These are phyloP conservation scores for Austroboletus novae-zelandiae DNA, from an alignment of 1,284 basidiomycete species.

Conservation along the genomic window DNA sequence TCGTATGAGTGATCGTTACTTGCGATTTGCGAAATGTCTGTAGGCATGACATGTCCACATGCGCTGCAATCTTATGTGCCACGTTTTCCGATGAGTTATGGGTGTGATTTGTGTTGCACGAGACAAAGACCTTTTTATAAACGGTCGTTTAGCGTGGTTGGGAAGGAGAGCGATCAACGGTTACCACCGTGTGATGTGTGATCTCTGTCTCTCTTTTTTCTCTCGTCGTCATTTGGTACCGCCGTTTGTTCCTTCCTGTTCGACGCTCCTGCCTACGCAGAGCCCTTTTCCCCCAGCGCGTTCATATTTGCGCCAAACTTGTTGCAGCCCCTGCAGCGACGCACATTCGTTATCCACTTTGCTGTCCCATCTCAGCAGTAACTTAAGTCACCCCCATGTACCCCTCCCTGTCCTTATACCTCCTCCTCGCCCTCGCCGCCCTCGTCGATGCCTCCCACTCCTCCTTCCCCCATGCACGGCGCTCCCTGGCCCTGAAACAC, in stretches of 20 bases:
- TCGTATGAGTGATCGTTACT: background rate
- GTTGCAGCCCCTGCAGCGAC: constrained; percentile 8
- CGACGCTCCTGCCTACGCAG: constrained; percentile 9
- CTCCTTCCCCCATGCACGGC: constrained; percentile 42
- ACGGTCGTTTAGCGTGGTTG: background rate
- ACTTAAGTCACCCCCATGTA: constrained; percentile 23
- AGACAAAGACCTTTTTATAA: too few species aligned
- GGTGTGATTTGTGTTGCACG: too few species aligned
- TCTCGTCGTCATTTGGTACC: background rate
- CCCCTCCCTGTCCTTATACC: constrained; percentile 19
- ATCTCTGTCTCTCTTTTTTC: background rate
- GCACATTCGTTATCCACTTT: constrained; percentile 25
- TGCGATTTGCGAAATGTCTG: constrained; percentile 4
- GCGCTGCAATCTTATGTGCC: background rate
- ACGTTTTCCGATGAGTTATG: background rate
- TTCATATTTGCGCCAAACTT: background rate
- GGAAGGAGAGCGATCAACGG: background rate
- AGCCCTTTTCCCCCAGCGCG: background rate
- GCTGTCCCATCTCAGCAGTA: constrained; percentile 5
- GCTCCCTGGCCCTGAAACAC: constrained; percentile 35
- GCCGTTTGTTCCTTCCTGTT: background rate
- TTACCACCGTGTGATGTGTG: constrained; percentile 18
- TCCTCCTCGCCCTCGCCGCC: constrained; percentile 25
- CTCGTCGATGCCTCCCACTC: constrained; percentile 37
- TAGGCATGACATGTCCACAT: background rate